A percentile compares a stretch with the other conserved stretches of the same genome.
These are phyloP conservation scores for Brassica cretica DNA, from an alignment of 345 rosid genomes.

Conservation along the genomic window DNA sequence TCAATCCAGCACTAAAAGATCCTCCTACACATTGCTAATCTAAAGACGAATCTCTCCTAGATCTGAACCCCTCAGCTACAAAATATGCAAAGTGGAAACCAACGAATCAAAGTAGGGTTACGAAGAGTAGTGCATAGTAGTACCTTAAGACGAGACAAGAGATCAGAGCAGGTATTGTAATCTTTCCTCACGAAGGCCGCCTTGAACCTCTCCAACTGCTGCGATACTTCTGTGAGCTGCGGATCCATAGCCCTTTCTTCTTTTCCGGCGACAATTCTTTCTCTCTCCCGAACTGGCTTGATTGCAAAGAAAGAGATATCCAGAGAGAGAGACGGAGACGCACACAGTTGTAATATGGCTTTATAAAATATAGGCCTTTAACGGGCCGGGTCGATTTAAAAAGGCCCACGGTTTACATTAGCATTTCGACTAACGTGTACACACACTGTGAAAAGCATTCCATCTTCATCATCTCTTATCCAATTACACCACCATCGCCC, in stretches of 20 bases:
- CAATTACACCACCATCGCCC: not conserved
- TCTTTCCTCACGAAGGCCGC: constrained; percentile 79
- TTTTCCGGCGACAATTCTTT: constrained; percentile 5
- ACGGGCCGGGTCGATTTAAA: too few relatives aligned
- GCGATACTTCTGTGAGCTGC: constrained; percentile 72
- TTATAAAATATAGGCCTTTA: not conserved
- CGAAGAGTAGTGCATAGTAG: constrained; percentile 7
- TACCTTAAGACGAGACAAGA: constrained; percentile 90
- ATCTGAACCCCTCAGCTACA: not conserved
- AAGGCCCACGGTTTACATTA: too few relatives aligned
- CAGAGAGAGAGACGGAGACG: not conserved
- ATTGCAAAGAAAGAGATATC: constrained; percentile 37
- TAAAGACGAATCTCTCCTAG: not conserved
- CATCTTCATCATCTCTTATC: constrained; percentile 30
- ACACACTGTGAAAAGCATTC: too few relatives aligned
- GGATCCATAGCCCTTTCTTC: constrained; percentile 73
- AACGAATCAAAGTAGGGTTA: constrained; percentile 42
- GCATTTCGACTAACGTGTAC: too few relatives aligned
- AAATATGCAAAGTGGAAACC: not conserved
- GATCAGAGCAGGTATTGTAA: constrained; percentile 48
- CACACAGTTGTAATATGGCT: not conserved
- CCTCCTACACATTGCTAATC: not conserved
- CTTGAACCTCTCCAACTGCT: constrained; percentile 83
- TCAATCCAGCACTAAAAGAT: not conserved
- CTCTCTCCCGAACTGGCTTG: constrained; percentile 39